A percentile compares a stretch with the other conserved stretches of the same genome.
These are phyloP conservation scores for Myriosclerotinia duriaeana DNA, from an alignment of 2,329 filamentous ascomycete species.

Conservation along the genomic window DNA sequence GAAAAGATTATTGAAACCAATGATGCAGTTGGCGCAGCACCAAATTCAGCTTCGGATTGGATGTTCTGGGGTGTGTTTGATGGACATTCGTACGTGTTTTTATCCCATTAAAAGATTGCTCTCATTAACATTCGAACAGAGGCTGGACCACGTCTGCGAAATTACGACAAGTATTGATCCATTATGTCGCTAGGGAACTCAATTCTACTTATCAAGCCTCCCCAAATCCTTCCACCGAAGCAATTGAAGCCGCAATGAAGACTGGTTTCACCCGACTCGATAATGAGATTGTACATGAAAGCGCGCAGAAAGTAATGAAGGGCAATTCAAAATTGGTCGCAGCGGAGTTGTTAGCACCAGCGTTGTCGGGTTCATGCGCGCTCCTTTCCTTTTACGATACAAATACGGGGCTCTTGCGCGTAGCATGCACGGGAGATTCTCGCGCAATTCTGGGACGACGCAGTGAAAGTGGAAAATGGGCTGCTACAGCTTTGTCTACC, in stretches of 20 bases:
- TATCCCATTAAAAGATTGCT: neutral
- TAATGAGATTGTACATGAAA: slow-evolving; percentile 91
- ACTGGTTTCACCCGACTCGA: slow-evolving; percentile 84
- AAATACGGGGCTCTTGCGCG: slow-evolving; percentile 79
- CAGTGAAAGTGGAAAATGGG: slow-evolving; percentile 81
- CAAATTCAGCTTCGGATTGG: slow-evolving; percentile 73
- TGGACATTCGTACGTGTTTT: slow-evolving; percentile 74
- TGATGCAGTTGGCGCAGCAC: slow-evolving; percentile 49
- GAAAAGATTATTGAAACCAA: slow-evolving; percentile 92
- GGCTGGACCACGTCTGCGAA: slow-evolving; percentile 99
- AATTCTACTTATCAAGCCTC: slow-evolving; percentile 87
- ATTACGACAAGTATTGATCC: slow-evolving; percentile 86
- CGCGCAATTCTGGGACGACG: slow-evolving; percentile 86
- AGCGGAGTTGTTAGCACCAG: slow-evolving; percentile 87
- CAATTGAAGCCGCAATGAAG: slow-evolving; percentile 90
- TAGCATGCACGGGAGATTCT: slow-evolving; percentile 96
- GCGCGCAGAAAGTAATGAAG: slow-evolving; percentile 86
- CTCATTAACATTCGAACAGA: slow-evolving; percentile 46
- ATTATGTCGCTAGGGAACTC: slow-evolving; percentile 86
- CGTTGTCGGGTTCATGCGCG: slow-evolving; percentile 94
- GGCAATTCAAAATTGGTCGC: slow-evolving; percentile 86
- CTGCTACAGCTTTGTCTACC: slow-evolving; percentile 81
- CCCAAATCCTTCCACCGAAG: slow-evolving; percentile 67
- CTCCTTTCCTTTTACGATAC: slow-evolving; percentile 96
- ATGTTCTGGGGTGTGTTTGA: slow-evolving; percentile 99